Evolutionary conservation across 2,329 filamentous ascomycete species (phyloP).

Genomic region (Trichoderma polysporum): DNA sequence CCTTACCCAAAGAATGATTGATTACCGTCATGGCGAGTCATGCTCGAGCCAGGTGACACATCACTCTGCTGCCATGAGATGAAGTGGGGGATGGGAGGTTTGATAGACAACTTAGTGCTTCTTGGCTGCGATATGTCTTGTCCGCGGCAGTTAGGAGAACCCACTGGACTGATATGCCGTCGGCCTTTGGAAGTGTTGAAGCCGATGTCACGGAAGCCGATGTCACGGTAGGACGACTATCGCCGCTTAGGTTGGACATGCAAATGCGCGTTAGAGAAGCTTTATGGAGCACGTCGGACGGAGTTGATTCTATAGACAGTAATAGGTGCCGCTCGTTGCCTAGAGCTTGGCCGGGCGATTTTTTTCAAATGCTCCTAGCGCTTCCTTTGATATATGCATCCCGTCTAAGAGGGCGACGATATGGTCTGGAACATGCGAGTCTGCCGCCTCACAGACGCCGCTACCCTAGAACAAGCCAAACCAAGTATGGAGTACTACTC

Average conservation of each 20-base stretch:
- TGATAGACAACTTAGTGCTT: conserved; percentile 6
- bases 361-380: not conserved
- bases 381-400: not conserved
- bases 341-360: not conserved
- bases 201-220: conserved; percentile 5
- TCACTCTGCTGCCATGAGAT: conserved; percentile 12
- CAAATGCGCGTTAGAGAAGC: not conserved
- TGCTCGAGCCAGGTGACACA: not conserved
- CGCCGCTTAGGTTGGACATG: not conserved
- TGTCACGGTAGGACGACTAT: too few species aligned
- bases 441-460: not conserved
- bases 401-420: not conserved
- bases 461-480: not conserved
- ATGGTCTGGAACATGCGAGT: not conserved
- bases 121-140: not conserved
- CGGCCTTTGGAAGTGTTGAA: conserved; percentile 10
- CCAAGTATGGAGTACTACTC: not conserved
- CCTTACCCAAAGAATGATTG: not conserved
- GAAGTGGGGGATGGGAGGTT: conserved; percentile 15
- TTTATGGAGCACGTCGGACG: not conserved
- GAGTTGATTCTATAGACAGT: not conserved
- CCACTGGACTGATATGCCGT: conserved; percentile 10
- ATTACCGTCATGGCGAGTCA: conserved; percentile 5
- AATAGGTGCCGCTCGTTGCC: not conserved
- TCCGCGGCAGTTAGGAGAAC: conserved; percentile 7